These are phyloP conservation scores for Nemania bipapillata DNA, from an alignment of 2,329 filamentous ascomycete genomes.

Conservation along the genomic window DNA sequence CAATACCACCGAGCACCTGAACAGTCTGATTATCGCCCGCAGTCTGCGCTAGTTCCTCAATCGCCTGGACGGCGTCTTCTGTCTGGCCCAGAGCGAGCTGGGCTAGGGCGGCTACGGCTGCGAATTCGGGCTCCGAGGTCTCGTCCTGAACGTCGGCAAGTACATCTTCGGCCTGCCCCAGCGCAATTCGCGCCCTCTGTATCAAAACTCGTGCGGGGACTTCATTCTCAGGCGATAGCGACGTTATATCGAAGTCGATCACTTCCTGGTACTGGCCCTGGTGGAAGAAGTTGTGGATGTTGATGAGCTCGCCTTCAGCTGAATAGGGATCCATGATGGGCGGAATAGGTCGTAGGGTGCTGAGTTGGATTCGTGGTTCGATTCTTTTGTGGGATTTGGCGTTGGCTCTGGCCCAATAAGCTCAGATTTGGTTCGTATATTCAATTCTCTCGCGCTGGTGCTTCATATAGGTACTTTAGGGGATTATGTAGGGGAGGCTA, in stretches of 20 bases:
- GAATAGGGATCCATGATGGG: slow-evolving; percentile 74
- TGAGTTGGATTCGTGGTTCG: not conserved
- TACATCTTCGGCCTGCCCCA: slow-evolving; percentile 80
- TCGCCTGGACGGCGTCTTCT: slow-evolving; percentile 69
- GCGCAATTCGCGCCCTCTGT: slow-evolving; percentile 83
- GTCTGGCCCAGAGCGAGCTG: slow-evolving; percentile 69
- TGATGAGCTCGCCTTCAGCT: slow-evolving; percentile 76
- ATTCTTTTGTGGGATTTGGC: not conserved
- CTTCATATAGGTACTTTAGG: too few relatives aligned
- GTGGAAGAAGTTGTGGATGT: slow-evolving; percentile 76
- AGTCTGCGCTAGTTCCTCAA: slow-evolving; percentile 74
- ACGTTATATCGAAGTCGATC: slow-evolving; percentile 82
- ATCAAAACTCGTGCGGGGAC: slow-evolving; percentile 80
- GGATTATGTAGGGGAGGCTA: not conserved
- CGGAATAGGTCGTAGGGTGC: not conserved
- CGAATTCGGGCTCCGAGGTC: slow-evolving; percentile 73
- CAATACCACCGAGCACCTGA: slow-evolving; percentile 82
- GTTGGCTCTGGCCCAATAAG: not conserved
- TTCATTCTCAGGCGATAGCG: slow-evolving; percentile 81
- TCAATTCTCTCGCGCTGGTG: too few relatives aligned
- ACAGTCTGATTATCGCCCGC: slow-evolving; percentile 80
- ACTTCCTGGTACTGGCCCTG: slow-evolving; percentile 88
- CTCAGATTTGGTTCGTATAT: too few relatives aligned
- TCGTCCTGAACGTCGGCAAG: slow-evolving; percentile 73
- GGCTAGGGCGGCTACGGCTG: slow-evolving; percentile 80